Conservation (phyloP, 129 eudicot genomes). For the Logfia minima region DNA sequence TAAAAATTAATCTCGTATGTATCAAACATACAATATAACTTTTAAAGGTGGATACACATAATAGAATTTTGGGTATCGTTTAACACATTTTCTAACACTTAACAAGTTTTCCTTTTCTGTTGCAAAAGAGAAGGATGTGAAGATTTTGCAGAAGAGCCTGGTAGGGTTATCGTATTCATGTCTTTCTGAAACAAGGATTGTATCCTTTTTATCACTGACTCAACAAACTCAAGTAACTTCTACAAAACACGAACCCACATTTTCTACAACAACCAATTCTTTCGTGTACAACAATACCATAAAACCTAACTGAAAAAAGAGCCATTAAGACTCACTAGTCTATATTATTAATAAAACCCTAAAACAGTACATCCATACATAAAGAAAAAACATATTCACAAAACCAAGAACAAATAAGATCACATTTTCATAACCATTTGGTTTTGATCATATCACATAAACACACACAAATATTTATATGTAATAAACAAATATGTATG, state of each 20-base stretch:
- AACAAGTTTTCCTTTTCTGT: too few relatives aligned
- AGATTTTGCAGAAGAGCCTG: not conserved
- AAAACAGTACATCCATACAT: not conserved
- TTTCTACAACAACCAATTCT: not conserved
- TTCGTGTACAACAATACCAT: not conserved
- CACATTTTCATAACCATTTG: not conserved
- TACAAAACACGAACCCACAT: not conserved
- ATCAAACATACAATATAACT: too few relatives aligned
- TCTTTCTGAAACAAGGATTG: not conserved
- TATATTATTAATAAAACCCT: slow-evolving; percentile 14
- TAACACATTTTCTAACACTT: too few relatives aligned
- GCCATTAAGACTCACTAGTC: not conserved
- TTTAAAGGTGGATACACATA: too few relatives aligned
- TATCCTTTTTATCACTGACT: not conserved
- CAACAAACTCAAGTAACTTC: not conserved
- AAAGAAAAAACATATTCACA: not conserved
- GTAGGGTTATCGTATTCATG: not conserved
- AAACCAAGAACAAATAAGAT: not conserved
- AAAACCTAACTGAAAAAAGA: not conserved
- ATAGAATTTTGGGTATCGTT: too few relatives aligned
- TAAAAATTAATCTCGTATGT: not conserved
- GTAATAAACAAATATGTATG: too few relatives aligned
- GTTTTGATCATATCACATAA: too few relatives aligned
- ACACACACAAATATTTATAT: too few relatives aligned
- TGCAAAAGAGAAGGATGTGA: not conserved